Percentiles rank a stretch among this genome's conserved stretches.
Conservation (phyloP, 257 asterid species). For the Petunia secreta region DNA sequence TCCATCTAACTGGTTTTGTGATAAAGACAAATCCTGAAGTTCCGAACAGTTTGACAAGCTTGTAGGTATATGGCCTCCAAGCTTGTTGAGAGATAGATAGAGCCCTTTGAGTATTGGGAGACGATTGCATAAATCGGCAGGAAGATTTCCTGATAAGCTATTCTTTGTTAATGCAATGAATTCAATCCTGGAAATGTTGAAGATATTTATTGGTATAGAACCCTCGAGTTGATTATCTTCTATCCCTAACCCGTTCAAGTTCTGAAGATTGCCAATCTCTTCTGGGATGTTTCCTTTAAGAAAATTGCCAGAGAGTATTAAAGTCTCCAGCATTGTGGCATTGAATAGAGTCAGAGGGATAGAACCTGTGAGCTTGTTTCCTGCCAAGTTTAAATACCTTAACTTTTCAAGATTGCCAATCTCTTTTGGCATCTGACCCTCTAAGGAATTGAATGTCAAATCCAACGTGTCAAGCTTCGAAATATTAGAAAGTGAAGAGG, state of each 20-base stretch:
- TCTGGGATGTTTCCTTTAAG: conserved; percentile 25
- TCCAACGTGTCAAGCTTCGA: conserved; percentile 5
- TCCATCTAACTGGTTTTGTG: background rate
- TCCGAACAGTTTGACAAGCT: no score
- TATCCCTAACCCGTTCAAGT: background rate
- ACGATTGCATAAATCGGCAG: no score
- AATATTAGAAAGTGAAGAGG: conserved; percentile 24
- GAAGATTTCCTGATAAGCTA: no score
- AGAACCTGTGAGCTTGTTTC: conserved; percentile 13
- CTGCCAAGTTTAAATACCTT: fast-evolving
- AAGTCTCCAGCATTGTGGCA: conserved; percentile 12
- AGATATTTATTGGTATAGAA: background rate
- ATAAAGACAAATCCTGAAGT: no score
- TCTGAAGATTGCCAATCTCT: background rate
- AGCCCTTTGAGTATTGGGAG: no score
- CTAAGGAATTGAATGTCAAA: conserved; percentile 16
- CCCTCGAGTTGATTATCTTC: background rate
- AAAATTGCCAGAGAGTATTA: background rate
- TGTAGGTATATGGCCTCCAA: no score
- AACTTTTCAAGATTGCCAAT: conserved; percentile 27
- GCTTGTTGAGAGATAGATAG: no score
- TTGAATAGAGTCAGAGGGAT: conserved; percentile 20
- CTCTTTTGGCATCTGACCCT: conserved; percentile 36
- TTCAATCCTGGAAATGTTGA: no score
- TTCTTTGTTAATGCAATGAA: no score